Conservation (phyloP, 148 eudicot genomes). For the Linanthus parryae region DNA sequence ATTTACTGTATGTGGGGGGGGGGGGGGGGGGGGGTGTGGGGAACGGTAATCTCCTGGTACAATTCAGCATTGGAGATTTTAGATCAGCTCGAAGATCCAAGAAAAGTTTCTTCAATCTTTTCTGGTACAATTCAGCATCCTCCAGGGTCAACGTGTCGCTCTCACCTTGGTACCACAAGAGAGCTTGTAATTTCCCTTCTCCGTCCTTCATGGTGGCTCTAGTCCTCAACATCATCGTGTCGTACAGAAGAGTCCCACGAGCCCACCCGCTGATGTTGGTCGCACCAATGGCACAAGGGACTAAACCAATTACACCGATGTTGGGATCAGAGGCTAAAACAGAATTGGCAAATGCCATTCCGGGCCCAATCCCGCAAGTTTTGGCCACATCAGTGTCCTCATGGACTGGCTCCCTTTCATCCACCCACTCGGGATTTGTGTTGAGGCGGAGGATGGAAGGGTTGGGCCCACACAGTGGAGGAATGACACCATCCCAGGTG, state of each 20-base stretch:
- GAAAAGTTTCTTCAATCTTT: constrained; percentile 19
- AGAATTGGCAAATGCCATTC: constrained; percentile 31
- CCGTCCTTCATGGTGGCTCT: constrained; percentile 11
- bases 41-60: too few relatives aligned
- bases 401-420: constrained; percentile 35
- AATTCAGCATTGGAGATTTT: constrained; percentile 9
- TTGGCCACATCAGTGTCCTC: constrained; percentile 21
- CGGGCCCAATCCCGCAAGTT: constrained; percentile 40
- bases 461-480: constrained; percentile 13
- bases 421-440: constrained; percentile 14
- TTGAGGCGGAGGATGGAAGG: constrained; percentile 15
- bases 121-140: constrained; percentile 17
- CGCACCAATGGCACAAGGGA: constrained; percentile 43
- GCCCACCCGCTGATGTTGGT: constrained; percentile 35
- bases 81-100: constrained; percentile 21
- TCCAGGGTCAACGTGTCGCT: constrained; percentile 14
- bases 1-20: constrained; percentile 54
- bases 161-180: constrained; percentile 47
- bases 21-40: too few relatives aligned
- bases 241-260: constrained; percentile 13
- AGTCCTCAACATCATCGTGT: constrained; percentile 20
- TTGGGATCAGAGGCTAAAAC: constrained; percentile 2
- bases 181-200: constrained; percentile 21
- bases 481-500: constrained; percentile 30
- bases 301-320: constrained; percentile 20